Percentiles rank a stretch among this genome's conserved stretches.
Conservation (phyloP, 768 basidiomycete genomes). For the Scleroderma citrinum region DNA sequence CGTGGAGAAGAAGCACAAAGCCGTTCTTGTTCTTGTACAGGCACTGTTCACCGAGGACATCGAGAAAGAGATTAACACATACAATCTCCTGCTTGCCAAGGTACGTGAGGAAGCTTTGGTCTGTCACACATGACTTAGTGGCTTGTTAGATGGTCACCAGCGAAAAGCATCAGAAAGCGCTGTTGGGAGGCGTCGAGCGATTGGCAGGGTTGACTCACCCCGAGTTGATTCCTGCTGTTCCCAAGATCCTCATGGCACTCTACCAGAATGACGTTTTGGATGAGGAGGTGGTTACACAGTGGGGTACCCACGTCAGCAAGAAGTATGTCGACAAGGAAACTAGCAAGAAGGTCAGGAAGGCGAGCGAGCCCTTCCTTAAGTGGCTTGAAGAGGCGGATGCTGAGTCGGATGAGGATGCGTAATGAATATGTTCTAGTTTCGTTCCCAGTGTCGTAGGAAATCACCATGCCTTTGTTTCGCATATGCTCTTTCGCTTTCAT, state of each 20-base stretch:
- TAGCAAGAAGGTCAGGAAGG: conserved; percentile 94
- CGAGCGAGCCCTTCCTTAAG: conserved; percentile 93
- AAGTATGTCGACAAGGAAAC: conserved; percentile 95
- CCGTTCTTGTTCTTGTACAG: conserved; percentile 76
- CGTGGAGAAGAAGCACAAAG: conserved; percentile 93
- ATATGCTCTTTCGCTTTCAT: neutral
- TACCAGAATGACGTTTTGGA: conserved; percentile 92
- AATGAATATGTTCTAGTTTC: neutral
- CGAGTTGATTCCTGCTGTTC: conserved; percentile 63
- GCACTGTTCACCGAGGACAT: conserved; percentile 76
- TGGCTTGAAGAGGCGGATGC: conserved; percentile 90
- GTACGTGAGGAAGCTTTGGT: conserved; percentile 31
- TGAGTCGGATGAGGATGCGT: conserved; percentile 48
- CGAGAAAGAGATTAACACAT: conserved; percentile 55
- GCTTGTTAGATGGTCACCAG: conserved; percentile 68
- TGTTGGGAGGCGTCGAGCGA: conserved; percentile 91
- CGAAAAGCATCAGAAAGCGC: conserved; percentile 93
- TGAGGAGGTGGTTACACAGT: conserved; percentile 83
- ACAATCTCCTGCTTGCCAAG: conserved; percentile 69
- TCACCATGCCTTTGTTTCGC: neutral
- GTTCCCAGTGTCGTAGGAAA: neutral
- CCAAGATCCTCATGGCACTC: conserved; percentile 90
- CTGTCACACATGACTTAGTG: conserved; percentile 1
- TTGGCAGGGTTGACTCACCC: conserved; percentile 71
- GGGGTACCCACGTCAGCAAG: conserved; percentile 96